These are phyloP conservation scores for Colletotrichum karsti DNA, from an alignment of 2,329 filamentous ascomycete species.

Conservation along the genomic window DNA sequence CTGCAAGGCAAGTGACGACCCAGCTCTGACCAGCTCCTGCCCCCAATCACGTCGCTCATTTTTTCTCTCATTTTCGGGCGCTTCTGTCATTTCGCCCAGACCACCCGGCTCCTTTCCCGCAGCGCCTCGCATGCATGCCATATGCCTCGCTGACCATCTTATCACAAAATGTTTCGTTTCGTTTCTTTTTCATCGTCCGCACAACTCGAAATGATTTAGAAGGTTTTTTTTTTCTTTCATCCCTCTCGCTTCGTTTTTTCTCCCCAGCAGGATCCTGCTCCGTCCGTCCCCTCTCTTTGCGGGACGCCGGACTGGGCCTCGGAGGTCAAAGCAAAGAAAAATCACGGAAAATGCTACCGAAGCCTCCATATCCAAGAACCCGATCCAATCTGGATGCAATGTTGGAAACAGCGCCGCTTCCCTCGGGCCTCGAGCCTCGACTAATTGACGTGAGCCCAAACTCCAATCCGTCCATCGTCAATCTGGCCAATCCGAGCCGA, in stretches of 20 bases:
- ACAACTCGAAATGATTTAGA: not conserved
- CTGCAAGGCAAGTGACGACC: not conserved
- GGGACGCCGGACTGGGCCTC: not conserved
- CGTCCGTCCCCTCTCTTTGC: not conserved
- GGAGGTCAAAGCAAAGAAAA: slow-evolving; percentile 12
- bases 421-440: not conserved
- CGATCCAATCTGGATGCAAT: not conserved
- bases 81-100: slow-evolving; percentile 18
- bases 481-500: not conserved
- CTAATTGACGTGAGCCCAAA: not conserved
- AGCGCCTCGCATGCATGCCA: slow-evolving; percentile 8
- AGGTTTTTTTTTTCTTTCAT: not conserved
- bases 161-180: slow-evolving; percentile 22
- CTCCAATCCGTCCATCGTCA: not conserved
- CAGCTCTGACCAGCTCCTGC: not conserved
- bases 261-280: no score
- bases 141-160: not conserved
- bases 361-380: not conserved
- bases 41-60: not conserved
- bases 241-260: not conserved
- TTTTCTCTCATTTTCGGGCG: not conserved
- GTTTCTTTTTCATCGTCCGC: slow-evolving; percentile 13
- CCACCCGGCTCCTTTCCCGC: slow-evolving; percentile 19
- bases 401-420: not conserved
- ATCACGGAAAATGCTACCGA: not conserved